phyloP scores from a whole-genome alignment of 2,329 filamentous ascomycete genomes.

The Fusarium caatingaense region DNA sequence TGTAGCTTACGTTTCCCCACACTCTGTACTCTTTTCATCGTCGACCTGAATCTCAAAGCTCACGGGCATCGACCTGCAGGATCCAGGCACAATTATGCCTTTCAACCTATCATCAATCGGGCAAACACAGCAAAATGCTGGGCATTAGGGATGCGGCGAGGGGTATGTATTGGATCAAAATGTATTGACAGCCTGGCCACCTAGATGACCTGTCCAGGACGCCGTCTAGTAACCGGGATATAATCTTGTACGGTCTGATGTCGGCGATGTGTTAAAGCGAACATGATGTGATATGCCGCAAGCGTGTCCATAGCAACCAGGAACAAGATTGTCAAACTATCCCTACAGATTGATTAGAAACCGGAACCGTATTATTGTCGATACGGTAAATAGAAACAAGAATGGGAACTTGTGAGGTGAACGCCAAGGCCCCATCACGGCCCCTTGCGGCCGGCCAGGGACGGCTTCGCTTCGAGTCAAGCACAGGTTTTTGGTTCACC shows the following conservation, averaged over 20 bases:
- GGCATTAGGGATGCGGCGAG: slow-evolving; percentile 34
- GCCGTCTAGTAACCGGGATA: neutral
- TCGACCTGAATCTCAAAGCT: slow-evolving; percentile 37
- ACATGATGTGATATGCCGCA: neutral
- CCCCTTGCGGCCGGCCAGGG: slow-evolving; percentile 43
- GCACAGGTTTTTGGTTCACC: slow-evolving; percentile 30
- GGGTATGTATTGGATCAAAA: slow-evolving; percentile 34
- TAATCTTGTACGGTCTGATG: neutral
- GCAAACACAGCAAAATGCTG: slow-evolving; percentile 5
- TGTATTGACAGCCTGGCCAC: slow-evolving; percentile 34
- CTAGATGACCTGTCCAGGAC: slow-evolving; percentile 32
- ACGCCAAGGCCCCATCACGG: slow-evolving; percentile 27
- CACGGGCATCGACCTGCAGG: slow-evolving; percentile 29
- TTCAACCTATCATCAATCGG: slow-evolving; percentile 23
- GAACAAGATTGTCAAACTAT: slow-evolving; percentile 6
- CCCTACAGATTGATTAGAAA: neutral
- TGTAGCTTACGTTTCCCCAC: slow-evolving; percentile 37
- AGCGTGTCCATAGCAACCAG: slow-evolving; percentile 23
- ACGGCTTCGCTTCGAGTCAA: slow-evolving; percentile 43
- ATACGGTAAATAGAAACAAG: slow-evolving; percentile 4
- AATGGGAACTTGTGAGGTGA: slow-evolving; percentile 14
- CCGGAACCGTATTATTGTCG: slow-evolving; percentile 25
- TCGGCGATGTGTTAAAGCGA: neutral
- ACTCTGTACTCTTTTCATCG: slow-evolving; percentile 36
- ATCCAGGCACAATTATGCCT: slow-evolving; percentile 44